Conservation (phyloP, 495 filamentous ascomycete genomes). For the Copromyces sp. region DNA sequence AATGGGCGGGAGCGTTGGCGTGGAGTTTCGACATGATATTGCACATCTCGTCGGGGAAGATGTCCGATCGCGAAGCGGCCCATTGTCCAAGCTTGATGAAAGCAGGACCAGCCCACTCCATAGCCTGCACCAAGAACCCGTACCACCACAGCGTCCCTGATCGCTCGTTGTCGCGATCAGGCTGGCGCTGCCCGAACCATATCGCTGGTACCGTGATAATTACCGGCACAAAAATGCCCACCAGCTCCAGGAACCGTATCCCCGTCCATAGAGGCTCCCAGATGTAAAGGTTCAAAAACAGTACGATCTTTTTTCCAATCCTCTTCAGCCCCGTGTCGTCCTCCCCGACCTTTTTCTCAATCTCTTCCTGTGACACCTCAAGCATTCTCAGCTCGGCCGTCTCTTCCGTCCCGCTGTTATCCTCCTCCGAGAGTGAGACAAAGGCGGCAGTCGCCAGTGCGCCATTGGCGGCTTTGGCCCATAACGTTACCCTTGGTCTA, state of each 20-base stretch:
- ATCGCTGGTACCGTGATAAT: constrained; percentile 68
- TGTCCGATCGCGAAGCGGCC: constrained; percentile 93
- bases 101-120: constrained; percentile 91
- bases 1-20: constrained; percentile 87
- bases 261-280: constrained; percentile 86
- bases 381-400: constrained; percentile 82
- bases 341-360: constrained; percentile 53
- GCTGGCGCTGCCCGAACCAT: constrained; percentile 58
- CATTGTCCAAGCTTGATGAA: constrained; percentile 99
- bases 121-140: constrained; percentile 69
- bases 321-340: constrained; percentile 47
- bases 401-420: constrained; percentile 47
- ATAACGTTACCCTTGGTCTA: constrained; percentile 9
- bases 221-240: constrained; percentile 85
- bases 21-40: constrained; percentile 89
- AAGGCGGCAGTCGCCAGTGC: constrained; percentile 48
- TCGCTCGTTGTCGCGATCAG: constrained; percentile 56
- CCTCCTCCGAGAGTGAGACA: constrained; percentile 57
- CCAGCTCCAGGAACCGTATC: constrained; percentile 71
- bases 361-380: constrained; percentile 64
- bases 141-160: constrained; percentile 93
- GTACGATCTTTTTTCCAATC: constrained; percentile 41
- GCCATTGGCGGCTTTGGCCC: constrained; percentile 34
- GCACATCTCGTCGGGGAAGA: constrained; percentile 94
- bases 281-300: constrained; percentile 61